A percentile compares a stretch with the other conserved stretches of the same genome.
Conservation (phyloP, 306 rosid genomes). For the Sechiopsis laciniata region DNA sequence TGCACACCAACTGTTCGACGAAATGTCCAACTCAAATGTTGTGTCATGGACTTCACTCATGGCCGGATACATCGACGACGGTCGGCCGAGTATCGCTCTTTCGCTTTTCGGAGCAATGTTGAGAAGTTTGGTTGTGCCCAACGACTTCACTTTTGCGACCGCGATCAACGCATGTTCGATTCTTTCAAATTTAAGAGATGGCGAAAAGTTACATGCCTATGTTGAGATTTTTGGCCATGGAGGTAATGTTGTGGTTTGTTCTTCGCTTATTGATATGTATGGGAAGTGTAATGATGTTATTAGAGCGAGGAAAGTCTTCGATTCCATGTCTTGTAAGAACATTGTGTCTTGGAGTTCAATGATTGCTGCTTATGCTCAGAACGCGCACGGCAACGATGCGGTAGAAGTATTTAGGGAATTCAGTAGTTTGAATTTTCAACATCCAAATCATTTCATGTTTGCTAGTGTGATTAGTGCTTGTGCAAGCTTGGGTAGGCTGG, state of each 20-base stretch:
- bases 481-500: slow-evolving; percentile 63
- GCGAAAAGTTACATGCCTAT: slow-evolving; percentile 48
- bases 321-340: slow-evolving; percentile 50
- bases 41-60: slow-evolving; percentile 82
- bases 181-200: slow-evolving; percentile 41
- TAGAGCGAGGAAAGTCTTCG: slow-evolving; percentile 49
- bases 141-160: slow-evolving; percentile 64
- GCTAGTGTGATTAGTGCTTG: slow-evolving; percentile 61
- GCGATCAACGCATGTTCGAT: slow-evolving; percentile 61
- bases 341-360: slow-evolving; percentile 86
- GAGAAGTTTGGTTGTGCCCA: slow-evolving; percentile 41
- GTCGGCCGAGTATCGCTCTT: slow-evolving; percentile 41
- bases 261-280: slow-evolving; percentile 76
- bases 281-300: slow-evolving; percentile 63
- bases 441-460: slow-evolving; percentile 69
- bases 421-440: slow-evolving; percentile 28
- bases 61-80: slow-evolving; percentile 43
- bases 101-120: slow-evolving; percentile 42
- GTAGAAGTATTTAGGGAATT: slow-evolving; percentile 49
- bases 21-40: slow-evolving; percentile 52
- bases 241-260: slow-evolving; percentile 47
- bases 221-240: slow-evolving; percentile 45
- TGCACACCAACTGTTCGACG: slow-evolving; percentile 59
- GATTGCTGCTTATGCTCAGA: slow-evolving; percentile 67
- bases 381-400: slow-evolving; percentile 53